Base-by-base conservation (phyloP, 129 eudicot genomes). In the Flaveria ramosissima region DNA sequence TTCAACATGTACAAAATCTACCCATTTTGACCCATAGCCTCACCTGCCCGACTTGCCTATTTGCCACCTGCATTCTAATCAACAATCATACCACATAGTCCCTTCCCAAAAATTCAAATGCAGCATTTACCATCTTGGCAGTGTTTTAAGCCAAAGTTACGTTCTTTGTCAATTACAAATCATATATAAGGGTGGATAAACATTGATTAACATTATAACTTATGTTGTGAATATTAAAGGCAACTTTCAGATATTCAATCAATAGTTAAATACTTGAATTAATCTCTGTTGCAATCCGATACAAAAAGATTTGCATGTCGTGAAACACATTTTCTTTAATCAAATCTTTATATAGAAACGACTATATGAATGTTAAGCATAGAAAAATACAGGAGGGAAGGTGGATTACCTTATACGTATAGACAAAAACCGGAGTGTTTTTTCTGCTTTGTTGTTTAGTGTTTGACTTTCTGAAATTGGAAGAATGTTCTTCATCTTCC, bases 321-420 rank as follows among this genome's bases (percentile, higher is more conserved):
- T 13, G 1, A 46, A 69, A 48, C 60, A 48, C 12, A 70, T 13
- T 48, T 16, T 19, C 10, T 55, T 55, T 9, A n/a, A 6, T 52
- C 23, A 55, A 1, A 19, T 55, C 62, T 19, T 55, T 6, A 7
- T 8, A 55, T 55, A 0, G n/a, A 50, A 71, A 71, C 17, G 16
- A 71, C 15, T 71, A 24, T 53, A 53, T 27, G 7, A 32, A 51
- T 27, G 10, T 19, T 39, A 56, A 73, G 39, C 32, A 62, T 62
- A 21, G 0, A 76, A 41, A 24, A 27, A 53, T 42, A 39, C 20
- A 55, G 36, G 20, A 32, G 77, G 55, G 30, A 50, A 52, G 48
- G 24, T 17, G 16, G 70, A 66, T 71, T 77, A 91, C 98, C 98
- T 94, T 91, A 83, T 87, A 89, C 20, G 93, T 87, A 74, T 89